Evolutionary conservation across 306 rosid species (phyloP).

Genomic region (Trichosanthes cucumerina): DNA sequence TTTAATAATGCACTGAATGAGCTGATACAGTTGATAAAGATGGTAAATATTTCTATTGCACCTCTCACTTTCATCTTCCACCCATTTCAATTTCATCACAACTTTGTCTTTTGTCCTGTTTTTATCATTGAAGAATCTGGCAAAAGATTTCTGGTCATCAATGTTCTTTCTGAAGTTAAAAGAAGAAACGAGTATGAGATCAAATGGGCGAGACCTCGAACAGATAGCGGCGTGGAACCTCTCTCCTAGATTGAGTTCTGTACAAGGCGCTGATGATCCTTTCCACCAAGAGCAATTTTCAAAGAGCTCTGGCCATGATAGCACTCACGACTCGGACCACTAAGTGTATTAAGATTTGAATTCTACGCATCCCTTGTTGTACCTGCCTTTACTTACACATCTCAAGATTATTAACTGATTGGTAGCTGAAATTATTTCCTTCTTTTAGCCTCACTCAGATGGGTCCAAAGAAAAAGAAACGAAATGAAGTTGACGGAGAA

Average conservation of each 20-base stretch:
- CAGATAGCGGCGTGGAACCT: constrained; percentile 59
- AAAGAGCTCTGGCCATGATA: constrained; percentile 31
- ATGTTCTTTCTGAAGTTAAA: constrained; percentile 67
- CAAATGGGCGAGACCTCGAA: constrained; percentile 47
- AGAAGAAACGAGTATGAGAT: constrained; percentile 53
- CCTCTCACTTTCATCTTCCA: neutral
- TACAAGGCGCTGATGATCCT: constrained; percentile 73
- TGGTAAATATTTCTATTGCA: constrained; percentile 25
- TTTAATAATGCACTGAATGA: constrained; percentile 62
- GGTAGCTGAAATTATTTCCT: neutral
- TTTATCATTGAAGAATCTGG: constrained; percentile 48
- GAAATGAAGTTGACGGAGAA: neutral
- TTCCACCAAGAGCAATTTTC: constrained; percentile 61
- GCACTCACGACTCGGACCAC: constrained; percentile 23
- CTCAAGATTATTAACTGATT: neutral
- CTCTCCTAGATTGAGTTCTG: constrained; percentile 85
- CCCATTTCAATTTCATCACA: neutral
- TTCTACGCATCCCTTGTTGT: neutral
- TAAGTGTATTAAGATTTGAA: constrained; percentile 3
- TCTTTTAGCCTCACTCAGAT: neutral
- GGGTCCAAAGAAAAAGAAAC: neutral
- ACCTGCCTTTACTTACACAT: neutral
- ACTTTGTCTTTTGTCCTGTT: neutral
- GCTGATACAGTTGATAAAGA: constrained; percentile 67
- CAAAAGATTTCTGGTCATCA: constrained; percentile 87